phyloP scores from a whole-genome alignment of 1,284 basidiomycete genomes.

The Pseudozyma thailandica region DNA sequence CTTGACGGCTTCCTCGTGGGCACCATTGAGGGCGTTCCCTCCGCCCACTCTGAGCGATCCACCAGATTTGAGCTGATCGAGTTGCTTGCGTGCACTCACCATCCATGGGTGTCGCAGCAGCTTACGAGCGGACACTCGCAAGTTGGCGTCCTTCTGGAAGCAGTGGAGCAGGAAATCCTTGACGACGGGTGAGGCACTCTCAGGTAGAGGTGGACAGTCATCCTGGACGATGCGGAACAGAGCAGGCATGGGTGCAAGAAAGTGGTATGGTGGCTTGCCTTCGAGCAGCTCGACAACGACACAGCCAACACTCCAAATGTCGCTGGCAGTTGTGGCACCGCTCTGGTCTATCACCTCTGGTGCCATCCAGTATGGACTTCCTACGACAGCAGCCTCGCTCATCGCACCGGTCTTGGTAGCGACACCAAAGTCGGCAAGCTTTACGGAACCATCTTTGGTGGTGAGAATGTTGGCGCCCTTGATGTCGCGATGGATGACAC shows the following conservation, averaged over 20 bases:
- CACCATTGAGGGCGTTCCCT: constrained; percentile 26
- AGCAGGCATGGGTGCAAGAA: constrained; percentile 96
- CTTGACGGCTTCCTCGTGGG: constrained; percentile 89
- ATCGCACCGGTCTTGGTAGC: constrained; percentile 50
- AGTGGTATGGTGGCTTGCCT: constrained; percentile 94
- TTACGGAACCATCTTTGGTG: constrained; percentile 74
- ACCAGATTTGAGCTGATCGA: constrained; percentile 70
- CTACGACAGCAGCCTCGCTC: constrained; percentile 69
- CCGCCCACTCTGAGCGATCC: constrained; percentile 70
- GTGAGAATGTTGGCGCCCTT: constrained; percentile 72
- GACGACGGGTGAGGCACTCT: constrained; percentile 86
- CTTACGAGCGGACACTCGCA: constrained; percentile 92
- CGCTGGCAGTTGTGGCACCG: constrained; percentile 93
- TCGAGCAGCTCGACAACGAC: constrained; percentile 95
- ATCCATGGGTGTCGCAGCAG: constrained; percentile 95
- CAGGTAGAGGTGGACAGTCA: constrained; percentile 93
- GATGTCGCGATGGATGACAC: constrained; percentile 62
- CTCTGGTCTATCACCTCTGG: constrained; percentile 74
- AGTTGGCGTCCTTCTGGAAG: constrained; percentile 96
- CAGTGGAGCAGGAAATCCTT: constrained; percentile 97
- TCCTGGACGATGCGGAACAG: constrained; percentile 98
- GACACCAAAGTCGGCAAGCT: constrained; percentile 53
- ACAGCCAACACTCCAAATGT: constrained; percentile 96
- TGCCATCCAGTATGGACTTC: constrained; percentile 68
- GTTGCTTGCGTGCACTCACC: constrained; percentile 81